These are phyloP conservation scores for Talinum fruticosum DNA, from an alignment of 148 eudicot genomes.

Conservation along the genomic window DNA sequence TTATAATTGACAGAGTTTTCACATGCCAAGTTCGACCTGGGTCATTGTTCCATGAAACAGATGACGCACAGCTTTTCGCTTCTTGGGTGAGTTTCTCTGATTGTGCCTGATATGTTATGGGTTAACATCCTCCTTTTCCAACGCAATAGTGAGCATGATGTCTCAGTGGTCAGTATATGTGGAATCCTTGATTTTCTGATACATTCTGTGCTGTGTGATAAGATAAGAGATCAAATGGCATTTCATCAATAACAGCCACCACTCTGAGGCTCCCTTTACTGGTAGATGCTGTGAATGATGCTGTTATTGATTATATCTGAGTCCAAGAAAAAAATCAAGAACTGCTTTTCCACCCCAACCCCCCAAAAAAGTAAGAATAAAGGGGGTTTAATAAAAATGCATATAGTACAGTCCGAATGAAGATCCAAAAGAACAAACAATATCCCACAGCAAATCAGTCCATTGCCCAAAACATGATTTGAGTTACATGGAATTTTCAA, in stretches of 20 bases:
- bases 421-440: background rate
- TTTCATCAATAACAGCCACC: too few species aligned
- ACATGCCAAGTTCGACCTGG: conserved; percentile 97
- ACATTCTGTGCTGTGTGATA: background rate
- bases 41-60: conserved; percentile 64
- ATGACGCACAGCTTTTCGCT: conserved; percentile 76
- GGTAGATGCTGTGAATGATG: too few species aligned
- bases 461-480: background rate
- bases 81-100: conserved; percentile 74
- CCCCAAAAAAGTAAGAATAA: too few species aligned
- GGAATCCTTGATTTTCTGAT: background rate
- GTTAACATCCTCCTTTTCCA: background rate
- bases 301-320: too few species aligned
- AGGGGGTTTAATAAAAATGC: background rate
- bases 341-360: too few species aligned
- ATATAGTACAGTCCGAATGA: background rate
- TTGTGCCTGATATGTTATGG: conserved; percentile 9
- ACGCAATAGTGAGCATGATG: background rate
- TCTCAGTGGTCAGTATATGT: background rate
- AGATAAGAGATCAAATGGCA: too few species aligned
- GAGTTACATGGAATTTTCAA: background rate
- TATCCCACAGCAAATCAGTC: background rate
- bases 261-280: too few species aligned
- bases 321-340: background rate
- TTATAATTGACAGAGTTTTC: conserved; percentile 55